A percentile compares a stretch with the other conserved stretches of the same genome.
Conservation (phyloP, 495 filamentous ascomycete species). For the Neurospora sp. region DNA sequence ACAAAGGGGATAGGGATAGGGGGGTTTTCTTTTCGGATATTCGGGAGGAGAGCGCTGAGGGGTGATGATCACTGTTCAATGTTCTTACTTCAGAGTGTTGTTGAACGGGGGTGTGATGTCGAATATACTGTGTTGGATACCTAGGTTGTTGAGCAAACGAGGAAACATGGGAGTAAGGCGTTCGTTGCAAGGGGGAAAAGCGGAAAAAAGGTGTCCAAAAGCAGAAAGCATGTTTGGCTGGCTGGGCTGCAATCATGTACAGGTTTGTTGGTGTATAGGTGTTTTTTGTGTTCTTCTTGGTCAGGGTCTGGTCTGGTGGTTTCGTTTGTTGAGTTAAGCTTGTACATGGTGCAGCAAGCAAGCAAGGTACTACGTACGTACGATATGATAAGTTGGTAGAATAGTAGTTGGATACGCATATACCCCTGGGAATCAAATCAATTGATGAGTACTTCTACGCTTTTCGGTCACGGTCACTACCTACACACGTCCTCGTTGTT, state of each 20-base stretch:
- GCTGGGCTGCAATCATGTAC: not conserved
- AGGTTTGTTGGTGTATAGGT: not conserved
- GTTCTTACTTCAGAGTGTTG: too few relatives aligned
- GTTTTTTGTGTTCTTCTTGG: not conserved
- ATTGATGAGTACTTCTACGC: too few relatives aligned
- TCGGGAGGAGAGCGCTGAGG: slow-evolving; percentile 17
- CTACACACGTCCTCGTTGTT: too few relatives aligned
- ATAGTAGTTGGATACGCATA: too few relatives aligned
- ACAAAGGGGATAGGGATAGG: slow-evolving; percentile 5
- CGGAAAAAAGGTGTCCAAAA: not conserved
- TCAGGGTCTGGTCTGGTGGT: not conserved
- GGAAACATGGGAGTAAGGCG: not conserved
- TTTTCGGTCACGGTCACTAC: too few relatives aligned
- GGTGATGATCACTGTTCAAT: not conserved
- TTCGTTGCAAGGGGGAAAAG: not conserved
- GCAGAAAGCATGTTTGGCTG: not conserved
- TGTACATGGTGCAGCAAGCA: too few relatives aligned
- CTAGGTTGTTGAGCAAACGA: not conserved
- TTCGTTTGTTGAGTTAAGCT: not conserved
- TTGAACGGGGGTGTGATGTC: not conserved
- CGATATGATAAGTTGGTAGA: too few relatives aligned
- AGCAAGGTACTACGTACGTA: too few relatives aligned
- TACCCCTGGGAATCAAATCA: too few relatives aligned
- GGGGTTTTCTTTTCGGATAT: slow-evolving; percentile 22
- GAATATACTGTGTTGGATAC: not conserved